A percentile compares a stretch with the other conserved stretches of the same genome.
These are phyloP conservation scores for Rhododendron mucronatum DNA, from an alignment of 148 eudicot genomes.

Conservation along the genomic window DNA sequence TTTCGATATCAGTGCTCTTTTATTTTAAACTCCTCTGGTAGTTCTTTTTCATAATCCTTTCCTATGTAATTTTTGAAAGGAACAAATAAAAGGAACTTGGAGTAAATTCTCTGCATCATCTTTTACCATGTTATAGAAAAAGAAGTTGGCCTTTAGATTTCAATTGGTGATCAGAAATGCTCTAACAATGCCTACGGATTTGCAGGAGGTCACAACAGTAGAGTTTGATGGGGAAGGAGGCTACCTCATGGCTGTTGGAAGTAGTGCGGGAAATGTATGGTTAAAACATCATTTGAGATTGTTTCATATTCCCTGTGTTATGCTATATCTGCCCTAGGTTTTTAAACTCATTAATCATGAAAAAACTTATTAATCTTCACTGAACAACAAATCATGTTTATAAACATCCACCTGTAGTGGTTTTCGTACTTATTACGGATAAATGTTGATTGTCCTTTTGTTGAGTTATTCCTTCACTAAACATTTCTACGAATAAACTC, in stretches of 20 bases:
- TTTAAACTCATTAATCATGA: neutral
- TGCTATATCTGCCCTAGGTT: neutral
- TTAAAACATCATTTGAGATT: neutral
- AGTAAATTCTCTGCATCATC: neutral
- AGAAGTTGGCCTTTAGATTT: neutral
- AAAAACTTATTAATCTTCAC: neutral
- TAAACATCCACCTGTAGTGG: neutral
- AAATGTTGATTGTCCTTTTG: neutral
- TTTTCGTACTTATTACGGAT: neutral
- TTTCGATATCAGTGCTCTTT: neutral
- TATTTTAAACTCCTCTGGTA: neutral
- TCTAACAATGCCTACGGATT: constrained; percentile 16
- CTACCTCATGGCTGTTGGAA: constrained; percentile 89
- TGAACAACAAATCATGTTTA: neutral
- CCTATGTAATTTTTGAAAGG: neutral
- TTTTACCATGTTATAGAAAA: neutral
- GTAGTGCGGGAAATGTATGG: constrained; percentile 86
- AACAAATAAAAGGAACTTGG: neutral
- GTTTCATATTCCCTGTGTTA: neutral
- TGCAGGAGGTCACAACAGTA: constrained; percentile 77
- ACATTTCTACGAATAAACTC: neutral
- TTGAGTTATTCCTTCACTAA: neutral
- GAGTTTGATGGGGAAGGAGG: constrained; percentile 83
- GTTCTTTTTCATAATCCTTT: neutral
- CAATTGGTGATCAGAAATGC: neutral